phyloP scores from a whole-genome alignment of 1,284 basidiomycete species.

The Malassezia brasiliensis region DNA sequence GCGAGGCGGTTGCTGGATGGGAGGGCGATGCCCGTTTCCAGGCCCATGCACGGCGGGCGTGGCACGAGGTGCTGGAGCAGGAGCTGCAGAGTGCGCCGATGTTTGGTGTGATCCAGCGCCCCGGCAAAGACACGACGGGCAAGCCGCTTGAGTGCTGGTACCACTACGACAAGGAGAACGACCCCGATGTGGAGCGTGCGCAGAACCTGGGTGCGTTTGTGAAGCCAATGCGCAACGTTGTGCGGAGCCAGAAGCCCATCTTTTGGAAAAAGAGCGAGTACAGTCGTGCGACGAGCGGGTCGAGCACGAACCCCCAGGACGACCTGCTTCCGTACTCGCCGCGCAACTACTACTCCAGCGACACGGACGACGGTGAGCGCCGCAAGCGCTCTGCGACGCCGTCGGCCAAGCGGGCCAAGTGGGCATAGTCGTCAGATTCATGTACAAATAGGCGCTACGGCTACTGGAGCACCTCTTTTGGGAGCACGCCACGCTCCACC shows the following conservation, averaged over 20 bases:
- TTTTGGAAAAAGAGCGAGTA: conserved; percentile 45
- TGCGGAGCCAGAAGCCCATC: conserved; percentile 45
- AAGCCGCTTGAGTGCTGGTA: conserved; percentile 46
- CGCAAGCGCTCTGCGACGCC: background rate
- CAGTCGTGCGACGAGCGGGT: conserved; percentile 15
- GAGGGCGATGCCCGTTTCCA: conserved; percentile 20
- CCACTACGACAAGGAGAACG: conserved; percentile 44
- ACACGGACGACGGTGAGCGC: conserved; percentile 1
- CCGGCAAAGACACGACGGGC: conserved; percentile 42
- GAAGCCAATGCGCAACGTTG: conserved; percentile 45
- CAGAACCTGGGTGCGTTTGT: conserved; percentile 40
- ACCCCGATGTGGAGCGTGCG: conserved; percentile 39
- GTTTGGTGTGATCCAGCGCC: conserved; percentile 45
- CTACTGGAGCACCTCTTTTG: conserved; percentile 41
- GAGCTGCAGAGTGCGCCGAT: conserved; percentile 32
- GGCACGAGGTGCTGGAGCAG: conserved; percentile 39
- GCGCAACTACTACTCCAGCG: background rate
- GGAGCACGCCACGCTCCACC: conserved; percentile 69
- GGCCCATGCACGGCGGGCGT: conserved; percentile 33
- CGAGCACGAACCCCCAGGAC: background rate
- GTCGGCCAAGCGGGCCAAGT: background rate
- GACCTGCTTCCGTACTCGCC: conserved; percentile 17
- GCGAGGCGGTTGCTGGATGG: conserved; percentile 28
- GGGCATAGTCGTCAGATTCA: conserved; percentile 1
- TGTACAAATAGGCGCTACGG: background rate